Percentiles rank a stretch among this genome's conserved stretches.
Evolutionary conservation across 2,329 filamentous ascomycete species (phyloP).

Genomic region (Apiospora koreana): DNA sequence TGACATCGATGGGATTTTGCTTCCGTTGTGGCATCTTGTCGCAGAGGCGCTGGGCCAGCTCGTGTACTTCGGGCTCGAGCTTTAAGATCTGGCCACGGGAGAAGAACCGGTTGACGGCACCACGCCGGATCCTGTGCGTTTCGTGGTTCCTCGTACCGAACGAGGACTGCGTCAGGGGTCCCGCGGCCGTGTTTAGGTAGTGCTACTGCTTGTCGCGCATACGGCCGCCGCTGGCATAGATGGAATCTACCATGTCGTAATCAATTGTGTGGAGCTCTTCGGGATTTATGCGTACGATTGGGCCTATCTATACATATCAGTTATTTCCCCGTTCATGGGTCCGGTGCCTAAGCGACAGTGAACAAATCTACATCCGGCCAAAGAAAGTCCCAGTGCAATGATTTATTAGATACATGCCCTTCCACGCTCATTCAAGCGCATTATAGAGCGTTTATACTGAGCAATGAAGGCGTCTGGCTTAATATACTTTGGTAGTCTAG

Average conservation of each 20-base stretch:
- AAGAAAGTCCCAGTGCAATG: too few species aligned
- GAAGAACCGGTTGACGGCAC: constrained; percentile 30
- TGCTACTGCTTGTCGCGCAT: constrained; percentile 14
- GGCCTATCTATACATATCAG: neutral
- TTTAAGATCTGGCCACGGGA: constrained; percentile 29
- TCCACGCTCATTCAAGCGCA: too few species aligned
- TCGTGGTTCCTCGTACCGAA: constrained; percentile 1
- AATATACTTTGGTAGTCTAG: too few species aligned
- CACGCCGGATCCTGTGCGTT: neutral
- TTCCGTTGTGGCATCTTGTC: constrained; percentile 29
- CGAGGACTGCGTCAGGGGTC: neutral
- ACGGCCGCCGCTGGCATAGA: constrained; percentile 12
- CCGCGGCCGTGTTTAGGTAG: constrained; percentile 3
- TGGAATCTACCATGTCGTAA: constrained; percentile 8
- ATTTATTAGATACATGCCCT: neutral
- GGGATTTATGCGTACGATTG: constrained; percentile 14
- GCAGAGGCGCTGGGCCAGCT: constrained; percentile 27
- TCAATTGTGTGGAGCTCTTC: constrained; percentile 14
- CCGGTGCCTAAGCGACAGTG: too few species aligned
- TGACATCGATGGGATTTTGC: constrained; percentile 16
- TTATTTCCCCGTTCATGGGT: neutral
- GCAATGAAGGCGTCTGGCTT: too few species aligned
- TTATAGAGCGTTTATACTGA: too few species aligned
- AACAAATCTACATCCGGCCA: too few species aligned
- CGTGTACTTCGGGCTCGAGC: constrained; percentile 32